These are phyloP conservation scores for Saitozyma podzolica DNA, from an alignment of 768 basidiomycete species.

Conservation along the genomic window DNA sequence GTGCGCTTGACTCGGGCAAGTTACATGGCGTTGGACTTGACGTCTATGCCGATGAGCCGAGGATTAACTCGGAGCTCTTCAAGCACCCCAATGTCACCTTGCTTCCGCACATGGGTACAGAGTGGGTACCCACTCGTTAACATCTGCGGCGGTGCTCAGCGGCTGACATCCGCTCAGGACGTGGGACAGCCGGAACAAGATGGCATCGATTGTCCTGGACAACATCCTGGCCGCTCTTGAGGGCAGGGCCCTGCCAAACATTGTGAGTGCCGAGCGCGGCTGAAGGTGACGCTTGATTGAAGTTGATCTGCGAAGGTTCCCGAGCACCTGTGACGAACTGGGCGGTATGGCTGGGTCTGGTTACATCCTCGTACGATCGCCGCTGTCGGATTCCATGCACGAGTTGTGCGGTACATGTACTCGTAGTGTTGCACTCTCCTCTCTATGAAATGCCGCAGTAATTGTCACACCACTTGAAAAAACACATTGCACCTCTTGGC, in stretches of 20 bases:
- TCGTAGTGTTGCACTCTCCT: no score
- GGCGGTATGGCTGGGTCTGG: no score
- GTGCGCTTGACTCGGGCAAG: constrained; percentile 79
- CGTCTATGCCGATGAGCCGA: constrained; percentile 80
- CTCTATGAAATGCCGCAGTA: no score
- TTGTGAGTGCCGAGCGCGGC: background rate
- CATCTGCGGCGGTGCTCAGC: background rate
- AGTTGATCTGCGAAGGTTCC: no score
- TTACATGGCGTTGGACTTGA: constrained; percentile 79
- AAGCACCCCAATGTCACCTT: constrained; percentile 76
- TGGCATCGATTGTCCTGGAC: constrained; percentile 28
- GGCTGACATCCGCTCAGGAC: constrained; percentile 8
- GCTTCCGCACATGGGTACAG: constrained; percentile 79
- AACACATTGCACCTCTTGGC: no score
- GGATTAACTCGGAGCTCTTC: constrained; percentile 74
- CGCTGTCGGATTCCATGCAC: no score
- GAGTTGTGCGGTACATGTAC: no score
- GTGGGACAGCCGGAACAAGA: constrained; percentile 26
- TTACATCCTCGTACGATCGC: no score
- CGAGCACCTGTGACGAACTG: no score
- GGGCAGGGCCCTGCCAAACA: constrained; percentile 22
- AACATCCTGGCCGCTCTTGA: constrained; percentile 27
- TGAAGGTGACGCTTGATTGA: no score
- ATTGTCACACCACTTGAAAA: no score
- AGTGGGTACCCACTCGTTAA: constrained; percentile 7